Conservation (phyloP, 192 early-diverging fungal species). For the Coemansia sp. region DNA sequence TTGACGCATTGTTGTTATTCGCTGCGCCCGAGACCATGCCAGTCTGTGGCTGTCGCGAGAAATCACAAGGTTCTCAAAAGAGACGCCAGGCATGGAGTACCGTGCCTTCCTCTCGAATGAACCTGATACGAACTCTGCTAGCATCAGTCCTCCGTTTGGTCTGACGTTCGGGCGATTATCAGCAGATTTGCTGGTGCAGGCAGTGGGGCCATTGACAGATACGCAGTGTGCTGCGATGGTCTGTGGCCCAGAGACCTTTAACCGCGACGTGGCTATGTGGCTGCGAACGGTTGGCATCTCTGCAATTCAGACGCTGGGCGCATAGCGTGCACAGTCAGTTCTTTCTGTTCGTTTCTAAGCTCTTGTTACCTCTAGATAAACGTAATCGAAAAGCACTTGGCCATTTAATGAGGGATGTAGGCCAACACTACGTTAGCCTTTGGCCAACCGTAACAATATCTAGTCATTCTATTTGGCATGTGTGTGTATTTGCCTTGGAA, state of each 20-base stretch:
- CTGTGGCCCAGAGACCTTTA: slow-evolving; percentile 39
- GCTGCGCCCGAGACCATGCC: slow-evolving; percentile 17
- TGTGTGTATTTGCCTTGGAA: no score
- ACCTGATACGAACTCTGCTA: not conserved
- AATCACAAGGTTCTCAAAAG: slow-evolving; percentile 2
- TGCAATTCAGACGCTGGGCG: slow-evolving; percentile 17
- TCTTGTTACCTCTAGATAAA: no score
- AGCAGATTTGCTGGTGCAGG: not conserved
- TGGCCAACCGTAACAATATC: no score
- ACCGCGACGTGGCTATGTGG: slow-evolving; percentile 22
- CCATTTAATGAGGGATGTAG: no score
- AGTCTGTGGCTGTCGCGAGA: slow-evolving; percentile 18
- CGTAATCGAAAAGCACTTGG: no score
- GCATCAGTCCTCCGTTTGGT: no score
- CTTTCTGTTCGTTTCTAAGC: no score
- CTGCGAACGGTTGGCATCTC: slow-evolving; percentile 10
- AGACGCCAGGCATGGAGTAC: slow-evolving; percentile 17
- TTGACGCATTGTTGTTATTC: slow-evolving; percentile 19
- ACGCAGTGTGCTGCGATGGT: slow-evolving; percentile 19
- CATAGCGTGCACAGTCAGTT: not conserved
- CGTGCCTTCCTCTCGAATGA: slow-evolving; percentile 20
- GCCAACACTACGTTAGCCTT: no score
- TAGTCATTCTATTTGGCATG: no score
- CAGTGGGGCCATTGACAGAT: not conserved
- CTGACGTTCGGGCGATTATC: not conserved